phyloP scores from a whole-genome alignment of 805 yeast genomes.

The Candida mattraensis region DNA sequence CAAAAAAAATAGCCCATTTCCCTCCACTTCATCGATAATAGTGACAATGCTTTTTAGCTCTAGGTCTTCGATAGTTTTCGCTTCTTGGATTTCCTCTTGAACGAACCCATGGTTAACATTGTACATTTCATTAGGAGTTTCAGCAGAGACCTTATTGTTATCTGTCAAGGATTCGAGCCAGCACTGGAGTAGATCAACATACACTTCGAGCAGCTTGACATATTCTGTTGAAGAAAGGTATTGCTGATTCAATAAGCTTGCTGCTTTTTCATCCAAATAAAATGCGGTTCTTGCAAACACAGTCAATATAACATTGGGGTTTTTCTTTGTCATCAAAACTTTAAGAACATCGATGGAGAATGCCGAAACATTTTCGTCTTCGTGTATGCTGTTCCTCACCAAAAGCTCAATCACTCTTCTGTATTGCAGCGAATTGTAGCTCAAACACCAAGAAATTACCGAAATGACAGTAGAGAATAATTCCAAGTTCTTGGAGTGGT shows the following conservation, averaged over 20 bases:
- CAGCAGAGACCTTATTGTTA: constrained; percentile 26
- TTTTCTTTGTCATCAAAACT: constrained; percentile 62
- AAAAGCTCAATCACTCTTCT: constrained; percentile 71
- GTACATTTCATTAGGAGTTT: constrained; percentile 35
- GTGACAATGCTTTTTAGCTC: constrained; percentile 80
- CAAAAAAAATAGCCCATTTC: constrained; percentile 88
- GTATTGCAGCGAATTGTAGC: constrained; percentile 49
- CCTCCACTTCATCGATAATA: constrained; percentile 91
- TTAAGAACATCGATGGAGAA: constrained; percentile 67
- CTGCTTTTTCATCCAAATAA: constrained; percentile 69
- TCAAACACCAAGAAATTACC: constrained; percentile 68
- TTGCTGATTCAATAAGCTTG: constrained; percentile 51
- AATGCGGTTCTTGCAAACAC: constrained; percentile 79
- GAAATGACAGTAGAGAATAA: constrained; percentile 70
- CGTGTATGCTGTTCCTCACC: constrained; percentile 74
- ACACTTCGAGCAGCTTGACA: constrained; percentile 59
- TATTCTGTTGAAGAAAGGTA: constrained; percentile 63
- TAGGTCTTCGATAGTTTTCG: constrained; percentile 55
- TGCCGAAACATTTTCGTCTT: constrained; percentile 56
- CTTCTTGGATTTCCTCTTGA: constrained; percentile 42
- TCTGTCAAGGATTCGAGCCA: constrained; percentile 73
- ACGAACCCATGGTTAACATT: constrained; percentile 35
- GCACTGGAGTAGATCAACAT: constrained; percentile 74
- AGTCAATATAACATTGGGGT: constrained; percentile 69
- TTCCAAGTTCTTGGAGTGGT: constrained; percentile 43